phyloP scores from a whole-genome alignment of 2,329 filamentous ascomycete species.

The Aulographum hederae region DNA sequence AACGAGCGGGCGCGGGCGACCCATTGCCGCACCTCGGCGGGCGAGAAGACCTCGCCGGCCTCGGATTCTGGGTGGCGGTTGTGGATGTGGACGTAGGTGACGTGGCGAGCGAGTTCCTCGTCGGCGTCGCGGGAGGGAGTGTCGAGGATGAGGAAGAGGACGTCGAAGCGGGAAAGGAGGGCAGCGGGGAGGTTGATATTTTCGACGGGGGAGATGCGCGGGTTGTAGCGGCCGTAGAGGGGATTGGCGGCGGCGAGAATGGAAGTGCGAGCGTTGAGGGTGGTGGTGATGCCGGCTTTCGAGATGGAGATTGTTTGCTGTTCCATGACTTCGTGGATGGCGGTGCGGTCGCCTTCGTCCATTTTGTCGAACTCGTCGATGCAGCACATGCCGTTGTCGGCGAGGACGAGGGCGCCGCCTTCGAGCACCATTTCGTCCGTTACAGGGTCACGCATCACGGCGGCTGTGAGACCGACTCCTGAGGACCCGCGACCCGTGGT shows the following conservation, averaged over 20 bases:
- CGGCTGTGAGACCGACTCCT: slow-evolving; percentile 65
- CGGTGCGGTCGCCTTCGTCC: slow-evolving; percentile 67
- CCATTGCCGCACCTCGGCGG: slow-evolving; percentile 88
- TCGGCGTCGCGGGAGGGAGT: slow-evolving; percentile 79
- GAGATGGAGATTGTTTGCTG: slow-evolving; percentile 76
- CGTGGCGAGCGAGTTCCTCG: slow-evolving; percentile 86
- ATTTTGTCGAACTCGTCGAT: slow-evolving; percentile 85
- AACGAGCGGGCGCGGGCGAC: slow-evolving; percentile 82
- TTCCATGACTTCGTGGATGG: slow-evolving; percentile 79
- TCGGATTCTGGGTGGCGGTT: slow-evolving; percentile 66
- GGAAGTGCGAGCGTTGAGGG: slow-evolving; percentile 85
- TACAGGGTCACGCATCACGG: slow-evolving; percentile 68
- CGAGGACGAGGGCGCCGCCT: slow-evolving; percentile 60
- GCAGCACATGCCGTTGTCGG: slow-evolving; percentile 71
- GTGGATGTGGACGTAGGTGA: slow-evolving; percentile 94
- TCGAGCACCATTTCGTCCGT: slow-evolving; percentile 75
- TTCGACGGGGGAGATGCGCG: slow-evolving; percentile 87
- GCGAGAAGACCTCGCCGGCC: slow-evolving; percentile 62
- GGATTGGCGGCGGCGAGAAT: slow-evolving; percentile 95
- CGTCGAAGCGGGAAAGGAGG: slow-evolving; percentile 87
- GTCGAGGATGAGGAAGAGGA: slow-evolving; percentile 92
- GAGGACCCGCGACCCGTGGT: slow-evolving; percentile 67
- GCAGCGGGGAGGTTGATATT: slow-evolving; percentile 99
- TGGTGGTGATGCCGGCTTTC: slow-evolving; percentile 90
- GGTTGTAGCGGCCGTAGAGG: slow-evolving; percentile 95